Conservation (phyloP, 345 rosid species). For the Lepidium africanum region DNA sequence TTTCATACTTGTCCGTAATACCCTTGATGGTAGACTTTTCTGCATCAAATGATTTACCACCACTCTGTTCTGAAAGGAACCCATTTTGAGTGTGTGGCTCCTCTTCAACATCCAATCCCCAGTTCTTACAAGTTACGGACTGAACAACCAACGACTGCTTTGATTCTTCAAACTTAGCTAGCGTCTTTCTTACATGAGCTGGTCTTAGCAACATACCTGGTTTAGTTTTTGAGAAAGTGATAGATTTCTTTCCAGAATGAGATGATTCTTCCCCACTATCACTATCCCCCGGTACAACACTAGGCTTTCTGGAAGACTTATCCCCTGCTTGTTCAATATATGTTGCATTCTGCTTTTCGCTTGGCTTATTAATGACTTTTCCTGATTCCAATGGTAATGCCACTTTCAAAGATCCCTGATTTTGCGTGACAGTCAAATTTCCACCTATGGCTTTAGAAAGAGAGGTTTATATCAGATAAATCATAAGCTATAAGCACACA, state of each 20-base stretch:
- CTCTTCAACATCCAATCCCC: slow-evolving; percentile 20
- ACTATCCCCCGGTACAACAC: slow-evolving; percentile 34
- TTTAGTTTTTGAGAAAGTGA: slow-evolving; percentile 71
- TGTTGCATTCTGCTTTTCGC: slow-evolving; percentile 37
- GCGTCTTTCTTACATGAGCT: slow-evolving; percentile 52
- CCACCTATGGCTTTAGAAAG: slow-evolving; percentile 56
- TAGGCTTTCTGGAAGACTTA: slow-evolving; percentile 34
- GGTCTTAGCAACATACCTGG: slow-evolving; percentile 91
- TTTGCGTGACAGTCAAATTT: slow-evolving; percentile 38
- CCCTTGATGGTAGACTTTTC: slow-evolving; percentile 33
- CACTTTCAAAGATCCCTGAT: slow-evolving; percentile 35
- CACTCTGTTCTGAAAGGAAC: slow-evolving; percentile 31
- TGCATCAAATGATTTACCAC: slow-evolving; percentile 33
- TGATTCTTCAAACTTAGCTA: slow-evolving; percentile 48
- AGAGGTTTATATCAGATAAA: slow-evolving; percentile 19
- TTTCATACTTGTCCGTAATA: slow-evolving; percentile 36
- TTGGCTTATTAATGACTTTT: background rate
- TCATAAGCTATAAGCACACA: background rate
- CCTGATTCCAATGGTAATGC: slow-evolving; percentile 7
- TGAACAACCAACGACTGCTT: slow-evolving; percentile 37
- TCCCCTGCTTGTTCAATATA: slow-evolving; percentile 32
- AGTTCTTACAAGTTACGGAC: slow-evolving; percentile 25
- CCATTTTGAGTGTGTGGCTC: slow-evolving; percentile 24
- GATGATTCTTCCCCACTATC: slow-evolving; percentile 42
- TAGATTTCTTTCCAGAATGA: slow-evolving; percentile 43